phyloP scores from a whole-genome alignment of 257 asterid species.

The Henckelia pumila region DNA sequence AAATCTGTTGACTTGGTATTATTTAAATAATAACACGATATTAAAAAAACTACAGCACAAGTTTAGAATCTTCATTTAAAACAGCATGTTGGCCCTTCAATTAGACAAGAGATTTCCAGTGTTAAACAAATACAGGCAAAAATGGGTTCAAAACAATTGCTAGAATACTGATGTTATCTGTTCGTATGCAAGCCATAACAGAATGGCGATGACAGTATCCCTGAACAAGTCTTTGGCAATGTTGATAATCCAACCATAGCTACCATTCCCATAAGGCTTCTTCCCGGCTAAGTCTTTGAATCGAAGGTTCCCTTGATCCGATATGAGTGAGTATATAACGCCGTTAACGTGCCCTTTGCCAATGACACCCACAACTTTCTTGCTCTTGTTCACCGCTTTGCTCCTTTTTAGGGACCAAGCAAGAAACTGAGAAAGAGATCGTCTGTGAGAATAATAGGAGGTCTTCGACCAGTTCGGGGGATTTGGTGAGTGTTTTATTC shows the following conservation, averaged over 20 bases:
- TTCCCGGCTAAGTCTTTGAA: constrained; percentile 75
- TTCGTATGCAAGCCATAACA: constrained; percentile 72
- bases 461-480: not conserved
- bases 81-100: not conserved
- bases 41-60: too few relatives aligned
- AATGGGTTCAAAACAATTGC: not conserved
- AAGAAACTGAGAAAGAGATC: constrained; percentile 48
- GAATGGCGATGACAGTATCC: constrained; percentile 59
- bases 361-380: constrained; percentile 76
- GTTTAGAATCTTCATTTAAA: too few relatives aligned
- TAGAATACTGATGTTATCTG: constrained; percentile 35
- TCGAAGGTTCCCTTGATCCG: constrained; percentile 77
- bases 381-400: constrained; percentile 80
- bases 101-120: not conserved
- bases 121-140: not conserved
- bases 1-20: too few relatives aligned
- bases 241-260: constrained; percentile 43
- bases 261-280: constrained; percentile 33
- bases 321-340: constrained; percentile 67
- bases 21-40: too few relatives aligned
- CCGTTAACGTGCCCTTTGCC: constrained; percentile 97
- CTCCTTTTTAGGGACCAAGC: constrained; percentile 97
- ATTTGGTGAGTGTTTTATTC: not conserved
- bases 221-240: constrained; percentile 54
- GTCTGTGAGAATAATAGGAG: not conserved